Percentiles rank a stretch among this genome's conserved stretches.
phyloP scores from a whole-genome alignment of 257 asterid genomes.

The Thymus quinquecostatus region DNA sequence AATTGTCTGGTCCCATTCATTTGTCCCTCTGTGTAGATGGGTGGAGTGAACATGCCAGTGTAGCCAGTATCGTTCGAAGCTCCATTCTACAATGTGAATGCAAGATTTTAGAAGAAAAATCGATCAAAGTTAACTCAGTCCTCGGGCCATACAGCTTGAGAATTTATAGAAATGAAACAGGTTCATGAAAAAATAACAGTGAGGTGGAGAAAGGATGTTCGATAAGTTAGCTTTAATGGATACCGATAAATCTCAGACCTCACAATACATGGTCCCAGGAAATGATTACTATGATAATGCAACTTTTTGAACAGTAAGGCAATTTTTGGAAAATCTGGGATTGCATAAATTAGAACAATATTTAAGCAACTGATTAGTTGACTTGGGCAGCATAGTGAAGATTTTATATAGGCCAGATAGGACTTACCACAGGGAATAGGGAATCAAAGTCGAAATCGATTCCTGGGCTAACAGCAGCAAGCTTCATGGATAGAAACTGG shows the following conservation, averaged over 20 bases:
- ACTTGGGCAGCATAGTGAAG: conserved; percentile 8
- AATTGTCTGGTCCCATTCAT: conserved; percentile 54
- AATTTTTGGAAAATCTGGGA: background rate
- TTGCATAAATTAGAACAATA: background rate
- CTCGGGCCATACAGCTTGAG: background rate
- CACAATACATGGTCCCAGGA: conserved; percentile 11
- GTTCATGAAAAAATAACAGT: background rate
- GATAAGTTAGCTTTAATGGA: background rate
- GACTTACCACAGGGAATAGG: conserved; percentile 70
- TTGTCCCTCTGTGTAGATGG: conserved; percentile 65
- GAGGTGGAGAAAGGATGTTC: no score
- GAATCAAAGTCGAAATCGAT: conserved; percentile 72
- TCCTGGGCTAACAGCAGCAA: conserved; percentile 85
- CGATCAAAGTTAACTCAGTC: background rate
- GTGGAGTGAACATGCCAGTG: conserved; percentile 59
- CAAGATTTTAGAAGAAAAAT: conserved; percentile 3
- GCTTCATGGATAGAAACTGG: conserved; percentile 92
- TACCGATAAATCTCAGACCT: background rate
- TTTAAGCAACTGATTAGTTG: background rate
- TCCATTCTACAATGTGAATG: conserved; percentile 53
- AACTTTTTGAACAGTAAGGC: background rate
- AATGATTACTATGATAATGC: background rate
- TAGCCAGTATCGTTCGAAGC: conserved; percentile 50
- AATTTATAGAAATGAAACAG: background rate
- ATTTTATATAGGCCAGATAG: background rate